A percentile compares a stretch with the other conserved stretches of the same genome.
Conservation (phyloP, 2,329 filamentous ascomycete species). For the Acrodontium crateriforme region DNA sequence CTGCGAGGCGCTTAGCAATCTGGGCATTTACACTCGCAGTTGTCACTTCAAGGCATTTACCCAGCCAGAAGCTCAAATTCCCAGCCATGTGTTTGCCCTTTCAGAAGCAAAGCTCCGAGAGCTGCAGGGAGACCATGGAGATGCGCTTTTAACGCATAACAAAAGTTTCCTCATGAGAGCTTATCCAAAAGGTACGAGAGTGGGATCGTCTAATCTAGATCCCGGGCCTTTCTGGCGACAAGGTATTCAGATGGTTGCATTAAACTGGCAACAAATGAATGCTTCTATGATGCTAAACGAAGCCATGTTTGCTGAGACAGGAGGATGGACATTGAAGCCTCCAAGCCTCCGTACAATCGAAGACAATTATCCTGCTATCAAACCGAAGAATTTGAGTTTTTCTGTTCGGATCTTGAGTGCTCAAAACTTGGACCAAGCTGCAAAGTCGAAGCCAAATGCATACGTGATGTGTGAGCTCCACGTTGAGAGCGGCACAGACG, state of each 20-base stretch:
- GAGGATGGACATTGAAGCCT: constrained; percentile 79
- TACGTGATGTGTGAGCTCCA: constrained; percentile 71
- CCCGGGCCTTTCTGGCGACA: constrained; percentile 75
- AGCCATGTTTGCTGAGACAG: constrained; percentile 71
- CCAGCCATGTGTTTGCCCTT: constrained; percentile 50
- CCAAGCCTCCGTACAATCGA: constrained; percentile 46
- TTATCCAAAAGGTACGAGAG: constrained; percentile 70
- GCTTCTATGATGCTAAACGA: constrained; percentile 94
- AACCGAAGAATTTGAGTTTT: constrained; percentile 41
- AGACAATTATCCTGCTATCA: constrained; percentile 3
- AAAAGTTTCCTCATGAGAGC: constrained; percentile 69
- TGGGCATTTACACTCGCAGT: constrained; percentile 78
- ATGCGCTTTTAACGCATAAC: constrained; percentile 67
- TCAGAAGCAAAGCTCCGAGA: constrained; percentile 54
- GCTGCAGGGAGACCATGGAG: constrained; percentile 40
- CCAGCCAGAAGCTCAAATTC: constrained; percentile 43
- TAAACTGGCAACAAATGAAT: constrained; percentile 90
- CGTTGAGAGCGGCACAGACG: constrained; percentile 49
- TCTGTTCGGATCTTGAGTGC: constrained; percentile 62
- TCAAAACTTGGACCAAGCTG: constrained; percentile 51
- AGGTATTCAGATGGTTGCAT: constrained; percentile 72
- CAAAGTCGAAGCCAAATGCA: constrained; percentile 43
- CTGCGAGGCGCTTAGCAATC: constrained; percentile 53
- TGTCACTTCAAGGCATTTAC: constrained; percentile 65
- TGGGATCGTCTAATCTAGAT: constrained; percentile 76